phyloP scores from a whole-genome alignment of 192 early-diverging fungal species.

The Gamsiella multidivaricata region DNA sequence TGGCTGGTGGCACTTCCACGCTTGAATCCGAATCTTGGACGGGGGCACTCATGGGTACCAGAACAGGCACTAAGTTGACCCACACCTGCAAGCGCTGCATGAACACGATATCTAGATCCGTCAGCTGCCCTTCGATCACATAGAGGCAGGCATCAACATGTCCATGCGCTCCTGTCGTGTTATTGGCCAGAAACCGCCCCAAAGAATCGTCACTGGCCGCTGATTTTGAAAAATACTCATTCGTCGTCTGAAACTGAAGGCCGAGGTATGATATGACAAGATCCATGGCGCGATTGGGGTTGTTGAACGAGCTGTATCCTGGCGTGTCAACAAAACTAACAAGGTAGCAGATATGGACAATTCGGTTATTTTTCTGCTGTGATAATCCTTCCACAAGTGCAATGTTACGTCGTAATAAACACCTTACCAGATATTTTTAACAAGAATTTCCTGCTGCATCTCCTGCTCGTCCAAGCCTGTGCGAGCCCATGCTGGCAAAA shows the following conservation, averaged over 20 bases:
- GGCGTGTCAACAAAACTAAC: slow-evolving; percentile 37
- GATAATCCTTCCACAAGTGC: no score
- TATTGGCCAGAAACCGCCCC: slow-evolving; percentile 49
- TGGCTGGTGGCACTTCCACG: neutral
- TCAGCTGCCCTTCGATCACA: slow-evolving; percentile 25
- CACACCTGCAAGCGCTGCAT: slow-evolving; percentile 30
- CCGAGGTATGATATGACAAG: slow-evolving; percentile 31
- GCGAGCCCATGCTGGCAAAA: slow-evolving; percentile 37
- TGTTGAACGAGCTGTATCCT: slow-evolving; percentile 35
- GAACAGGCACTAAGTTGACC: slow-evolving; percentile 37
- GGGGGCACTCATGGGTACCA: neutral
- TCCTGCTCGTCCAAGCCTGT: slow-evolving; percentile 30
- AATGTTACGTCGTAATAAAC: no score
- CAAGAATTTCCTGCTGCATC: slow-evolving; percentile 36
- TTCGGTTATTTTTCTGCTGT: no score
- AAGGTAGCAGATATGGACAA: neutral
- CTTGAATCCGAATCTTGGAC: neutral
- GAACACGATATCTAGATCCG: slow-evolving; percentile 17
- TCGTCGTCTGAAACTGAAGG: slow-evolving; percentile 34
- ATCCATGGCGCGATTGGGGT: slow-evolving; percentile 27
- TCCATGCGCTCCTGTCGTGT: slow-evolving; percentile 34
- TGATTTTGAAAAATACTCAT: slow-evolving; percentile 32
- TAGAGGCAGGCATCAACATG: slow-evolving; percentile 43
- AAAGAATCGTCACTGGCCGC: slow-evolving; percentile 31
- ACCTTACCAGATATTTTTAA: slow-evolving; percentile 44